Evolutionary conservation across 2,329 filamentous ascomycete genomes (phyloP), one percentile per base, ranked within the genome.

Genomic region (Dothideomycetes sp.): DNA sequence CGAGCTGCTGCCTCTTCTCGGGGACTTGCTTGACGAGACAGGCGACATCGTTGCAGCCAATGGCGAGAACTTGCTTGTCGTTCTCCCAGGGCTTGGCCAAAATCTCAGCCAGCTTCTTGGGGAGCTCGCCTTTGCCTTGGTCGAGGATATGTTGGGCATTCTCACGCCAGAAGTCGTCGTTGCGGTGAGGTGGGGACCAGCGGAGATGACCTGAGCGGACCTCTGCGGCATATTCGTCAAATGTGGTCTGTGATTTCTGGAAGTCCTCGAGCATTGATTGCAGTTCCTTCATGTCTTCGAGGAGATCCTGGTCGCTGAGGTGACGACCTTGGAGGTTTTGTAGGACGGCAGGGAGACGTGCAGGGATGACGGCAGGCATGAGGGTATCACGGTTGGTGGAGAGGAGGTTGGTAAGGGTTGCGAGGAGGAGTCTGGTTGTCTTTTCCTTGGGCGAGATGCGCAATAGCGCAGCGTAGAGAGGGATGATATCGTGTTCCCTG

Each of bases 361-460:
- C 86, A 45, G 94, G 81, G 16, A 91, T 82, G 1, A 91, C 88
- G 3, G 82, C 81, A 6, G 89, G 88, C 42, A 96, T 79, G 32
- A 82, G 68, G 16, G 67, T 72, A 23, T 61, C 80, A 64, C 59
- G 83, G 73, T 73, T 83, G 68, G 65, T 76, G 62, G 70, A 85
- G 25, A 95, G 76, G 31, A 98, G 78, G 64, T 94, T 96, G 59
- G 82, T 76, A 28, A 98, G 74, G 6, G 89, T 95, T 8, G 87
- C 87, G 31, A 96, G 73, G 32, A 95, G 76, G 40, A 98, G 74
- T 20, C 91, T 80, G 1, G 89, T 96, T 1, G 89, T 96, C 71
- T 98, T 98, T 61, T 96, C 91, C 63, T 98, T 98, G 31, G 89
- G 88, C 2, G 91, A 96, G 29, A 94, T 71, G 41, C 87, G 82